phyloP scores from a whole-genome alignment of 768 basidiomycete genomes.

The Leucosporidium scottii region DNA sequence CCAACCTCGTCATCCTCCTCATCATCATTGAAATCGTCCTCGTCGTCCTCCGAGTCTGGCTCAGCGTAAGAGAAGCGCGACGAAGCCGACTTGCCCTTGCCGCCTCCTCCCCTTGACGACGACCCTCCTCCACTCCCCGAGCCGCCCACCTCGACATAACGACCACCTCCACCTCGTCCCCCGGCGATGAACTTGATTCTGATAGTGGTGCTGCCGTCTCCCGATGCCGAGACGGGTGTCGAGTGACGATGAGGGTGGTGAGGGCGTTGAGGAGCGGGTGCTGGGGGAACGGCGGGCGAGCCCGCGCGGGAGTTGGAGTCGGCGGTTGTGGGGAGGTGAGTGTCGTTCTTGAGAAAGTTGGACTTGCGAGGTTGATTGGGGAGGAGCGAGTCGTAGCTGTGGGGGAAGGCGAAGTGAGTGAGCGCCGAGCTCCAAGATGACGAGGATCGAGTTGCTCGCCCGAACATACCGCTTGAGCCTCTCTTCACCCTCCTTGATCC shows the following conservation, averaged over 20 bases:
- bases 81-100: no score
- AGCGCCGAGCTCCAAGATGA: not conserved
- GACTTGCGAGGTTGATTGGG: slow-evolving; percentile 34
- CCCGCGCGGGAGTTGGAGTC: not conserved
- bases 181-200: slow-evolving; percentile 22
- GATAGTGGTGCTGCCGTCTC: slow-evolving; percentile 13
- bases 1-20: not conserved
- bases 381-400: slow-evolving; percentile 29
- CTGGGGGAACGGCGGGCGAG: not conserved
- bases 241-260: not conserved
- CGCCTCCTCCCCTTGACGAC: no score
- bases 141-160: no score
- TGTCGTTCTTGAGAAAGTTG: slow-evolving; percentile 21
- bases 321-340: not conserved
- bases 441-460: not conserved
- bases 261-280: not conserved
- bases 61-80: no score
- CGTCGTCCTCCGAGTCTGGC: not conserved
- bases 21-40: not conserved
- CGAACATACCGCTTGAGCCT: slow-evolving; percentile 5
- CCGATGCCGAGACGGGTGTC: slow-evolving; percentile 16
- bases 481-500: slow-evolving; percentile 16
- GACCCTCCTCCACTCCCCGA: no score
- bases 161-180: not conserved
- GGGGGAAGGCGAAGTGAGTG: not conserved